Percentiles rank a stretch among this genome's conserved stretches.
Conservation (phyloP, 2,329 filamentous ascomycete genomes). For the Talaromyces sp. region DNA sequence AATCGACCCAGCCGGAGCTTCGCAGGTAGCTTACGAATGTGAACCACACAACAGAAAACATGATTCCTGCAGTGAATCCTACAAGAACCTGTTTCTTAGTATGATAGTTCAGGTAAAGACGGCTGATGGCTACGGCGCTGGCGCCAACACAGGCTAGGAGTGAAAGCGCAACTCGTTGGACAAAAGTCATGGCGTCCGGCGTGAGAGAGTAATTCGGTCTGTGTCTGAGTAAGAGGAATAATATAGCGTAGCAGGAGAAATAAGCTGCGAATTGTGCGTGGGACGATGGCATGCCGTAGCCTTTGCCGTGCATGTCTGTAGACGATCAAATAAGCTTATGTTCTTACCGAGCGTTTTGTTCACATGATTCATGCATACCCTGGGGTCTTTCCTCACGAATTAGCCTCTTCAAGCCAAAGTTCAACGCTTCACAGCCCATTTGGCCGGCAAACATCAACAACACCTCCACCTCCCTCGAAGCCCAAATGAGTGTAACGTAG, state of each 20-base stretch:
- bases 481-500: constrained; percentile 87
- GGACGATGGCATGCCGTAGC: constrained; percentile 95
- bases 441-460: constrained; percentile 87
- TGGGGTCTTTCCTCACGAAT: constrained; percentile 88
- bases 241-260: constrained; percentile 76
- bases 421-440: constrained; percentile 83
- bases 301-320: constrained; percentile 72
- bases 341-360: not conserved
- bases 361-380: constrained; percentile 51
- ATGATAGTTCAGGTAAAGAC: constrained; percentile 91
- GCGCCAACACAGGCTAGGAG: constrained; percentile 60
- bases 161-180: constrained; percentile 58
- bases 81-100: constrained; percentile 82
- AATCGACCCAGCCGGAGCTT: constrained; percentile 64
- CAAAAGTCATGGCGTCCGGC: constrained; percentile 37
- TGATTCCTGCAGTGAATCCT: constrained; percentile 66
- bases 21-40: constrained; percentile 63
- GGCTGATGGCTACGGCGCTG: constrained; percentile 69
- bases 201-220: constrained; percentile 50
- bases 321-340: constrained; percentile 4
- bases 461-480: constrained; percentile 85
- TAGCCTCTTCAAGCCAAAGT: constrained; percentile 81
- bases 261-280: constrained; percentile 94
- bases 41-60: constrained; percentile 78
- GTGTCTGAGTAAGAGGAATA: constrained; percentile 84